phyloP scores from a whole-genome alignment of 495 filamentous ascomycete genomes.

The Penicillium ucsense region DNA sequence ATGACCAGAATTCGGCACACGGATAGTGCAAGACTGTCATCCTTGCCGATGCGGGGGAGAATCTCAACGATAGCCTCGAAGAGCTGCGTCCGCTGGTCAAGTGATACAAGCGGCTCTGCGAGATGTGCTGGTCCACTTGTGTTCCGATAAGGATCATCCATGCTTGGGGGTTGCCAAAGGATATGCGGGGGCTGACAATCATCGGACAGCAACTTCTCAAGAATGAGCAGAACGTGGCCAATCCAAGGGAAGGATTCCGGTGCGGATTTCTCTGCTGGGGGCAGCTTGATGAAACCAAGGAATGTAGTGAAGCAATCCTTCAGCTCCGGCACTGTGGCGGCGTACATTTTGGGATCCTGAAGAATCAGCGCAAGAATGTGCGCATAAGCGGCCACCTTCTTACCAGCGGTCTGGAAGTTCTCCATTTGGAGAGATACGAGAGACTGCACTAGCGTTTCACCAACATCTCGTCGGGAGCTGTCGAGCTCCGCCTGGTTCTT shows the following conservation, averaged over 20 bases:
- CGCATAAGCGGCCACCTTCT: slow-evolving; percentile 87
- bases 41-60: slow-evolving; percentile 76
- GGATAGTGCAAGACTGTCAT: slow-evolving; percentile 74
- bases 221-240: slow-evolving; percentile 76
- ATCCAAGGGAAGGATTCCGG: slow-evolving; percentile 86
- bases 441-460: slow-evolving; percentile 72
- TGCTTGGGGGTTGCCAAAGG: slow-evolving; percentile 57
- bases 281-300: slow-evolving; percentile 68
- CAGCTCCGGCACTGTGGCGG: slow-evolving; percentile 61
- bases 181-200: slow-evolving; percentile 72
- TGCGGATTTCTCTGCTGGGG: slow-evolving; percentile 43
- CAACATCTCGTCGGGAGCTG: slow-evolving; percentile 60
- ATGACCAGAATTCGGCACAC: slow-evolving; percentile 81
- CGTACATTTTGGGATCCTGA: slow-evolving; percentile 73
- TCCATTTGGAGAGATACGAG: slow-evolving; percentile 74
- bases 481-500: slow-evolving; percentile 57
- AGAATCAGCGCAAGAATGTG: slow-evolving; percentile 86
- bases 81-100: slow-evolving; percentile 56
- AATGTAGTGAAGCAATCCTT: slow-evolving; percentile 69
- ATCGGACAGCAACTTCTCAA: slow-evolving; percentile 82
- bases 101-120: slow-evolving; percentile 53
- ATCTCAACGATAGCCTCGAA: slow-evolving; percentile 71
- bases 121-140: slow-evolving; percentile 45
- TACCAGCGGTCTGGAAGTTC: slow-evolving; percentile 56
- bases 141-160: slow-evolving; percentile 35